A percentile compares a stretch with the other conserved stretches of the same genome.
Conservation (phyloP, 352 stramenopile species). For the Pythium vanterpoolii region DNA sequence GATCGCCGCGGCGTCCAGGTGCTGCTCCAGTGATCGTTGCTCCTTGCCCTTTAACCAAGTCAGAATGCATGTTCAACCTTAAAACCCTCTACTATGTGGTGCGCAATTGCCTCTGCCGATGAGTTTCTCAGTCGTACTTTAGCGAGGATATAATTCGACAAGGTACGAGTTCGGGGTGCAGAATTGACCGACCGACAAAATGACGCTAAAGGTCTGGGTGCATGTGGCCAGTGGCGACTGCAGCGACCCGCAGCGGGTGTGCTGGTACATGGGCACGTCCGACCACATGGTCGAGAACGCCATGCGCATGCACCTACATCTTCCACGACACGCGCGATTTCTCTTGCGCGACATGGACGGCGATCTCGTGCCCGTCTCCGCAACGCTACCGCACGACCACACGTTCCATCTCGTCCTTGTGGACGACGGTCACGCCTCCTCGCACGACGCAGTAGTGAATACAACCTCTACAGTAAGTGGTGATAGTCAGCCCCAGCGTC, state of each 20-base stretch:
- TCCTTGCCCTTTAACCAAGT: no score
- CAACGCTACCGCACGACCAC: conserved; percentile 31
- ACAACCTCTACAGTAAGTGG: not conserved
- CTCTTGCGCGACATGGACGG: conserved; percentile 44
- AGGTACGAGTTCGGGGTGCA: not conserved
- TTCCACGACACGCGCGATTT: conserved; percentile 26
- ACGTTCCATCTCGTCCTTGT: conserved; percentile 31
- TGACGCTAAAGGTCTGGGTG: conserved; percentile 23
- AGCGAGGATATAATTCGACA: not conserved
- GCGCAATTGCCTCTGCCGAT: no score
- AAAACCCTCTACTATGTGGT: not conserved
- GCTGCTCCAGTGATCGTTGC: no score
- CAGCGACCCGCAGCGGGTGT: conserved; percentile 29
- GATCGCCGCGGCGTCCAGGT: conserved; percentile 33
- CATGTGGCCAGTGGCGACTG: conserved; percentile 12
- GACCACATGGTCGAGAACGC: conserved; percentile 41
- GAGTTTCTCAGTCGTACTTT: not conserved
- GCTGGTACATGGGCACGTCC: conserved; percentile 56
- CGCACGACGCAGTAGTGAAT: not conserved
- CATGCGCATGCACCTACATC: conserved; percentile 35
- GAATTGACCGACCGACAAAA: no score
- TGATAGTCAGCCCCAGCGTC: not conserved
- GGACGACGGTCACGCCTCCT: not conserved
- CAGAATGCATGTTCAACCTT: conserved; percentile 9
- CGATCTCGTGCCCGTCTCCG: conserved; percentile 39